Evolutionary conservation across 2,329 filamentous ascomycete genomes (phyloP).

Genomic region (Colletotrichum tamarilloi): DNA sequence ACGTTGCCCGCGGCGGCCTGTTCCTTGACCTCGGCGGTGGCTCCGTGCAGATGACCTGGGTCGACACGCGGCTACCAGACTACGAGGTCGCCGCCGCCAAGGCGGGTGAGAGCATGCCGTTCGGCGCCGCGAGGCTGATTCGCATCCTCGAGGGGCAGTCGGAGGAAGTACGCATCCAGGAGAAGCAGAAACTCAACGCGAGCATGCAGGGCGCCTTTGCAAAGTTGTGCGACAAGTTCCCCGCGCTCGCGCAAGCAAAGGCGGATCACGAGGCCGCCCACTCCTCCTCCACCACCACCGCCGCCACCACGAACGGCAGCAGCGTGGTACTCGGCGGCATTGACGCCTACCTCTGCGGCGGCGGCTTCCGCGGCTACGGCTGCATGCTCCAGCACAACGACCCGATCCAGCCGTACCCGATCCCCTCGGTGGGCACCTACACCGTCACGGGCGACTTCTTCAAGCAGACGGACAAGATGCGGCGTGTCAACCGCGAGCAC

Average conservation of each 20-base stretch:
- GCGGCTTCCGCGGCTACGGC: conserved; percentile 91
- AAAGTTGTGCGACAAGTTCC: conserved; percentile 60
- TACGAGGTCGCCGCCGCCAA: conserved; percentile 66
- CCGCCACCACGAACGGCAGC: conserved; percentile 43
- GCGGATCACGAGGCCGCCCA: conserved; percentile 28
- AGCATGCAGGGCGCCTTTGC: conserved; percentile 71
- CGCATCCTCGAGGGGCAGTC: conserved; percentile 57
- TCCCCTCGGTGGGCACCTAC: conserved; percentile 86
- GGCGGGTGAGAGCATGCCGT: conserved; percentile 68
- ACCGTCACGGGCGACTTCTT: conserved; percentile 72
- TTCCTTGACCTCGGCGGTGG: conserved; percentile 89
- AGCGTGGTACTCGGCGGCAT: conserved; percentile 56
- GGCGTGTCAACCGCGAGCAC: conserved; percentile 59
- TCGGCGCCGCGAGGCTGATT: conserved; percentile 69
- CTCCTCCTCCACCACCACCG: neutral
- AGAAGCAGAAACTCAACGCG: conserved; percentile 65
- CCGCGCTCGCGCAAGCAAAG: conserved; percentile 54
- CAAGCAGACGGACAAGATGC: conserved; percentile 62
- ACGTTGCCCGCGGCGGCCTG: conserved; percentile 72
- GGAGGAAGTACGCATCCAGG: conserved; percentile 52
- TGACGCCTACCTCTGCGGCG: conserved; percentile 86
- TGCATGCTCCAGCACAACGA: conserved; percentile 88
- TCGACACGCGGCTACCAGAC: conserved; percentile 58
- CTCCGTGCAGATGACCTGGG: conserved; percentile 73
- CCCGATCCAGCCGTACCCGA: conserved; percentile 80